Evolutionary conservation across 176 grass and related monocot genomes (phyloP).

Genomic region (Poa pratensis): DNA sequence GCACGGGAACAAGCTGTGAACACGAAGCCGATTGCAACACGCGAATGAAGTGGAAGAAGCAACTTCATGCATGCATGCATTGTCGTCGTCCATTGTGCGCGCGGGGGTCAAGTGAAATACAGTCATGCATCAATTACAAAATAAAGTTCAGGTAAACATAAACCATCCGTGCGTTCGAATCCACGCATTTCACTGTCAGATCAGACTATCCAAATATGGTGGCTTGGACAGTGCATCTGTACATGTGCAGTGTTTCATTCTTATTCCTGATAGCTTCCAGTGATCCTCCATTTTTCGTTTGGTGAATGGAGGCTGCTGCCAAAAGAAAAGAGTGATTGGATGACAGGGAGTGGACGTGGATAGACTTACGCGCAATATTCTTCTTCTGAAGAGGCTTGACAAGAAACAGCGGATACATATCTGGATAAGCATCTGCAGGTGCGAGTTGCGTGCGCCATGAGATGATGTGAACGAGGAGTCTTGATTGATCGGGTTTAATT

Average conservation of each 20-base stretch:
- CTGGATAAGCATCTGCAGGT: constrained; percentile 29
- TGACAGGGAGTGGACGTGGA: background rate
- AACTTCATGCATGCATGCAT: too few relatives aligned
- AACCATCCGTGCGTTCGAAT: background rate
- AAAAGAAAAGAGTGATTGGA: background rate
- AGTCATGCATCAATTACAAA: too few relatives aligned
- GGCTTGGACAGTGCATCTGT: background rate
- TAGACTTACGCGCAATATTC: too few relatives aligned
- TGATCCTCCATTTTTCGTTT: background rate
- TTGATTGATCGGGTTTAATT: background rate
- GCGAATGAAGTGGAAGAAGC: too few relatives aligned
- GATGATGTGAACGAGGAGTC: background rate
- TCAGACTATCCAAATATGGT: background rate
- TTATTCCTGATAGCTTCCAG: background rate
- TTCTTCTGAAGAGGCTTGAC: too few relatives aligned
- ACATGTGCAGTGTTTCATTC: background rate
- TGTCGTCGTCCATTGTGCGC: too few relatives aligned
- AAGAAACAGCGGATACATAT: background rate
- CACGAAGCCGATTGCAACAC: too few relatives aligned
- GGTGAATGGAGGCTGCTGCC: background rate
- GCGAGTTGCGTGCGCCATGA: constrained; percentile 24
- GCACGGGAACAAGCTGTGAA: too few relatives aligned
- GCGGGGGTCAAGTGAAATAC: too few relatives aligned
- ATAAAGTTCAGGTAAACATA: too few relatives aligned
- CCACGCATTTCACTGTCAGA: background rate